phyloP scores from a whole-genome alignment of 2,329 filamentous ascomycete species.

The Rhinocladiella similis region DNA sequence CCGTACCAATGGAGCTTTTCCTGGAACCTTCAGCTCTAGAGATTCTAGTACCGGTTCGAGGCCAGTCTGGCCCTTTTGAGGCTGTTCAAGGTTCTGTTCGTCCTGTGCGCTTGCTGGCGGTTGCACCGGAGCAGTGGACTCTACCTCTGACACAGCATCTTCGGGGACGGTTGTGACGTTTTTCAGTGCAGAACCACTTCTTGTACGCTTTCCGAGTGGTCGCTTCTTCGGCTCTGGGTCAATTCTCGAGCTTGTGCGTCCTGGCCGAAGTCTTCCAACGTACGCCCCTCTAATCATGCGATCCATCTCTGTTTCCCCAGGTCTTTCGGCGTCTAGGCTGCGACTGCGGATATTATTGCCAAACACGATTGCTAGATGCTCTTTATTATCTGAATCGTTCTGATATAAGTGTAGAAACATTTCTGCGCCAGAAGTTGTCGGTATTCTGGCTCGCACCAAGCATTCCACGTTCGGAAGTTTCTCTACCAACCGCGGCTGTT shows the following conservation, averaged over 20 bases:
- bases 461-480: constrained; percentile 84
- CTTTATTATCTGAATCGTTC: constrained; percentile 91
- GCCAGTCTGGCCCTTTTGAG: constrained; percentile 3
- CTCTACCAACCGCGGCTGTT: constrained; percentile 70
- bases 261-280: constrained; percentile 81
- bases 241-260: constrained; percentile 72
- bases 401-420: constrained; percentile 97
- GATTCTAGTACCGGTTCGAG: constrained; percentile 13
- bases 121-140: constrained; percentile 1
- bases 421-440: constrained; percentile 85
- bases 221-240: constrained; percentile 37
- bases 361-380: constrained; percentile 96
- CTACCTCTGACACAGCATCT: constrained; percentile 14
- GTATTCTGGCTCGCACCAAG: constrained; percentile 90
- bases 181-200: constrained; percentile 30
- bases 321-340: constrained; percentile 52
- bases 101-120: constrained; percentile 7
- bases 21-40: neutral
- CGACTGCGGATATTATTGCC: constrained; percentile 77
- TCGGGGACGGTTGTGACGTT: constrained; percentile 27
- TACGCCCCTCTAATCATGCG: constrained; percentile 95
- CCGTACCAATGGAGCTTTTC: constrained; percentile 70
- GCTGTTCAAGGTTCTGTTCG: constrained; percentile 13
- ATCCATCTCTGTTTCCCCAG: constrained; percentile 52
- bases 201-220: constrained; percentile 3